These are phyloP conservation scores for Xylaria palmicola DNA, from an alignment of 495 filamentous ascomycete species.

Conservation along the genomic window DNA sequence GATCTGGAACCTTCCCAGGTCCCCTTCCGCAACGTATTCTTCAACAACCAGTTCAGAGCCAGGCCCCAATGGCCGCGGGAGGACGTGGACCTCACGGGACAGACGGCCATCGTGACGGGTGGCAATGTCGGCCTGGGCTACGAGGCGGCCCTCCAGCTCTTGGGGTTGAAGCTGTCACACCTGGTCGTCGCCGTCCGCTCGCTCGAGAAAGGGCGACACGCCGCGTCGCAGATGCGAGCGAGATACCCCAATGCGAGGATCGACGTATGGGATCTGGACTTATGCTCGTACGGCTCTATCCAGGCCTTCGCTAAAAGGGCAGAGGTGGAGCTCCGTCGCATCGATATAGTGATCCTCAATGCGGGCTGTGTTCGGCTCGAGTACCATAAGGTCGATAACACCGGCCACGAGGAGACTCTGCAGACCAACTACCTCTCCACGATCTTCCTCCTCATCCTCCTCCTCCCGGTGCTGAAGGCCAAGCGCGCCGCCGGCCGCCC, in stretches of 20 bases:
- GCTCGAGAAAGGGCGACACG: conserved; percentile 44
- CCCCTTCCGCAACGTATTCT: conserved; percentile 18
- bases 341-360: conserved; percentile 56
- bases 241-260: conserved; percentile 38
- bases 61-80: conserved; percentile 25
- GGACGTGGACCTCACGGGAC: conserved; percentile 30
- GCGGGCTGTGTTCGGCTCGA: conserved; percentile 42
- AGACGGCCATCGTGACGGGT: conserved; percentile 54
- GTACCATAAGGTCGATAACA: conserved; percentile 31
- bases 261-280: conserved; percentile 57
- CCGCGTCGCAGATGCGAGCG: conserved; percentile 35
- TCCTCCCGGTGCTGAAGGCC: conserved; percentile 48
- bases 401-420: conserved; percentile 49
- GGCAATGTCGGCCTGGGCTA: conserved; percentile 53
- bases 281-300: conserved; percentile 47
- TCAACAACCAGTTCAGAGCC: conserved; percentile 35
- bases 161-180: conserved; percentile 42
- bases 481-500: conserved; percentile 32
- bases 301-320: conserved; percentile 42
- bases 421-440: conserved; percentile 53
- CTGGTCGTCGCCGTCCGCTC: conserved; percentile 59
- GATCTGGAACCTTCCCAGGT: conserved; percentile 4
- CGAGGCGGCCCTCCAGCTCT: conserved; percentile 47
- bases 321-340: conserved; percentile 31
- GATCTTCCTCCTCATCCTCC: conserved; percentile 45